Conservation (phyloP, 116 monocot genomes). For the Posidonia oceanica region DNA sequence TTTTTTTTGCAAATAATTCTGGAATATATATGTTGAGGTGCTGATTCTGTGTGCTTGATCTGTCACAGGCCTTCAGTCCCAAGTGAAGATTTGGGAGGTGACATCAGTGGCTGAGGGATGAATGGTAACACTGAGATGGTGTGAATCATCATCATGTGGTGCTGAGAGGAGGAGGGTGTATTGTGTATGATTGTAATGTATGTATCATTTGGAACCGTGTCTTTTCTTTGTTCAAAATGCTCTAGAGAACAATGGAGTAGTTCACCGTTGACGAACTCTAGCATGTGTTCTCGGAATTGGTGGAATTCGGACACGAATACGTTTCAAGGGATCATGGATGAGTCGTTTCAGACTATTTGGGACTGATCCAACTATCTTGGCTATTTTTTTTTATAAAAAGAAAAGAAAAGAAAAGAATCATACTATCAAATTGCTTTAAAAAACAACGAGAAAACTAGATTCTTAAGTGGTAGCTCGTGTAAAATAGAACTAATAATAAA, state of each 20-base stretch:
- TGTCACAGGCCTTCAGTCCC: slow-evolving; percentile 46
- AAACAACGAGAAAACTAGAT: too few relatives aligned
- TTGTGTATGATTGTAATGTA: background rate
- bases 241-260: background rate
- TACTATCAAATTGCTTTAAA: too few relatives aligned
- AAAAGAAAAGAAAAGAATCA: too few relatives aligned
- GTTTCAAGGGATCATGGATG: too few relatives aligned
- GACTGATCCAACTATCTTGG: too few relatives aligned
- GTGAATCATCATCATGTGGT: too few relatives aligned
- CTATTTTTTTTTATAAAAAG: too few relatives aligned
- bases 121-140: background rate
- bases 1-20: background rate
- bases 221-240: background rate
- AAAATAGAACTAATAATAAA: too few relatives aligned
- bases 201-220: slow-evolving; percentile 7
- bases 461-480: too few relatives aligned
- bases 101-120: background rate
- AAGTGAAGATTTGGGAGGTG: slow-evolving; percentile 26
- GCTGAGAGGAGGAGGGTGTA: background rate
- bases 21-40: background rate
- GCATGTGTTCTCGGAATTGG: background rate
- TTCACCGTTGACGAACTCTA: background rate
- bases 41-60: background rate
- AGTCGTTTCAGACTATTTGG: too few relatives aligned
- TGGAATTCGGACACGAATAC: background rate